Evolutionary conservation across 2,329 filamentous ascomycete species (phyloP), one percentile per base, ranked within the genome.

Genomic region (Trichoderma simmonsii): DNA sequence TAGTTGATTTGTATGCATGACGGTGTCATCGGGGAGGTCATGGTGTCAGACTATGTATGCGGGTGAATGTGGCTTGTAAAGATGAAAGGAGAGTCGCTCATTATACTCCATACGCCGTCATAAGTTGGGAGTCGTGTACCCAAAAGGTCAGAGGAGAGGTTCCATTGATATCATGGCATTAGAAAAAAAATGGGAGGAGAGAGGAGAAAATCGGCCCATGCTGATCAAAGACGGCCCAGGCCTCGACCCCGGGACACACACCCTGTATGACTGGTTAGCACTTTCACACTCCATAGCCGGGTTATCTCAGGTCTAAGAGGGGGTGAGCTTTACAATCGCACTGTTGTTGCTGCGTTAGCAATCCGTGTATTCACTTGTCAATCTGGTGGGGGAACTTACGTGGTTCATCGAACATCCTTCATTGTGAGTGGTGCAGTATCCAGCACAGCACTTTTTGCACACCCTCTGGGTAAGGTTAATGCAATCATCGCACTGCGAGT

Each of bases 361-460:
- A 15, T 62, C 67, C 32, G 57, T 70, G n/a, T 54, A 24, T n/a
- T n/a, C 15, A 6, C 43, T 30, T 5, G 5, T 15, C 1, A 18
- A 39, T n/a, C 24, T 30, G 39, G 18, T 11, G 18, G 3, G 48
- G 36, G n/a, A 30, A 82, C 85, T 83, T 78, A 88, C 86, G 75
- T 84, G 81, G 43, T 86, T 90, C n/a, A 86, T 82, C 14, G 91
- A 93, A 54, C 92, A 95, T 18, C 93, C 93, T 75, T 94, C 92
- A 75, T 97, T 94, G 79, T 97, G 93, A 71, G 91, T 86, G 73
- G 92, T 87, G 80, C 95, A 98, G 80, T 97, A 97, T 67, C 93
- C 92, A 70, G 92, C 92, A 56, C 87, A 87, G 81, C 95, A 97
- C 72, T 86, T 87, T 73, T 85, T 86, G 80, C 95, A 98, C 39